phyloP scores from a whole-genome alignment of 164 flowering plant genomes.

The Kalanchoe fedtschenkoi region DNA sequence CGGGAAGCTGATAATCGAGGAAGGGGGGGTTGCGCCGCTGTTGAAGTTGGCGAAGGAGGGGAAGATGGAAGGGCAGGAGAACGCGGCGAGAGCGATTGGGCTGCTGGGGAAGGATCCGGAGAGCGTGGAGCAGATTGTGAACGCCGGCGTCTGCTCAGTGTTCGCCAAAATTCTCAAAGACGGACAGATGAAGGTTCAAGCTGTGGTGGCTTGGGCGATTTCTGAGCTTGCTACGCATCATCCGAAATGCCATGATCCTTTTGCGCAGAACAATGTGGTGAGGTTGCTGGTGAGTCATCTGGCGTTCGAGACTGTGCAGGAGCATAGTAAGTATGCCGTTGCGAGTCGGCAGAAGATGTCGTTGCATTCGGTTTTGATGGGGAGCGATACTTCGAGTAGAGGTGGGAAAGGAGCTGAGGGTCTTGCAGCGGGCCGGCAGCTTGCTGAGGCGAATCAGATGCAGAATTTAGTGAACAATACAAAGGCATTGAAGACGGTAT shows the following conservation, averaged over 20 bases:
- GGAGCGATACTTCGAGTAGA: constrained; percentile 17
- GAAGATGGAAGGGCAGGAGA: constrained; percentile 60
- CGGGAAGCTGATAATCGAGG: constrained; percentile 67
- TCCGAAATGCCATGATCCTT: constrained; percentile 74
- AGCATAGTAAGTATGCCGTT: constrained; percentile 73
- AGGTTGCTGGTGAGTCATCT: constrained; percentile 71
- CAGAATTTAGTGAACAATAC: constrained; percentile 41
- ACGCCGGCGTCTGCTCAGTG: constrained; percentile 59
- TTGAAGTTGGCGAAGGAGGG: constrained; percentile 69
- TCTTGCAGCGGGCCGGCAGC: background rate
- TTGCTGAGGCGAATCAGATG: constrained; percentile 27
- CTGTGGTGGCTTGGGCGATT: constrained; percentile 84
- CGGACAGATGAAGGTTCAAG: constrained; percentile 62
- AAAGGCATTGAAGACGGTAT: constrained; percentile 21
- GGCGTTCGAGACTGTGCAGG: constrained; percentile 81
- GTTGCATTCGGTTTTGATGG: constrained; percentile 51
- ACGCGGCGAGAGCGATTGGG: constrained; percentile 68
- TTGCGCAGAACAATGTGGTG: no score
- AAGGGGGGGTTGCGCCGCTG: constrained; percentile 64
- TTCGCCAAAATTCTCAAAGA: constrained; percentile 79
- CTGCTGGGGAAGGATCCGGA: constrained; percentile 68
- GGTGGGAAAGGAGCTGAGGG: constrained; percentile 9
- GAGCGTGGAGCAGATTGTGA: constrained; percentile 67
- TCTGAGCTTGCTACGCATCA: constrained; percentile 58
- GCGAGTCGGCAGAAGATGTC: constrained; percentile 34